Evolutionary conservation across 345 rosid genomes (phyloP).

Genomic region (Lagerstroemia speciosa): DNA sequence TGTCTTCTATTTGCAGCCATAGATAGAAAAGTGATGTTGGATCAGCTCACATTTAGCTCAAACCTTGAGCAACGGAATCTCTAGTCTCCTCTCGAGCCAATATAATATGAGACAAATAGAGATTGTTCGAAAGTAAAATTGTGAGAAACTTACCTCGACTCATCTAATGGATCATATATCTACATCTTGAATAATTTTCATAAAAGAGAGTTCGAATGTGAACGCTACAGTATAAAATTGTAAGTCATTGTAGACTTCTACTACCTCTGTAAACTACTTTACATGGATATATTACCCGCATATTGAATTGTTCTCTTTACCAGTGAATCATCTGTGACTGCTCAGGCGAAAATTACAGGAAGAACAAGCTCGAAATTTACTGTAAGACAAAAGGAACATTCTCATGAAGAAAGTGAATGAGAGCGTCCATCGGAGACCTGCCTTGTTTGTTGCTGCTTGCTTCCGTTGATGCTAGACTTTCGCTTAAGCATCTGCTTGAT

Average conservation of each 20-base stretch:
- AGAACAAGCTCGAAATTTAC: background rate
- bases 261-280: background rate
- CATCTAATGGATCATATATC: background rate
- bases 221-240: background rate
- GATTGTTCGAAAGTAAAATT: too few species aligned
- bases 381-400: background rate
- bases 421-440: conserved; percentile 26
- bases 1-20: too few species aligned
- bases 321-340: background rate
- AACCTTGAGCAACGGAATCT: too few species aligned
- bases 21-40: too few species aligned
- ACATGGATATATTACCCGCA: background rate
- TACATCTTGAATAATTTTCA: background rate
- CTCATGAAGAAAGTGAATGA: conserved; percentile 22
- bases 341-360: background rate
- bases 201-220: background rate
- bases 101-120: too few species aligned
- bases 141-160: too few species aligned
- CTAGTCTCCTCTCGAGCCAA: too few species aligned
- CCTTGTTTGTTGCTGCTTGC: conserved; percentile 21
- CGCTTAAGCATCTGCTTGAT: conserved; percentile 39
- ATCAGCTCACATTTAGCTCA: too few species aligned
- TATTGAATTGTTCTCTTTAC: background rate
- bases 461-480: conserved; percentile 27
- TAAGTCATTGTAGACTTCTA: background rate